Evolutionary conservation across 345 rosid species (phyloP).

Genomic region (Pugionium cornutum): DNA sequence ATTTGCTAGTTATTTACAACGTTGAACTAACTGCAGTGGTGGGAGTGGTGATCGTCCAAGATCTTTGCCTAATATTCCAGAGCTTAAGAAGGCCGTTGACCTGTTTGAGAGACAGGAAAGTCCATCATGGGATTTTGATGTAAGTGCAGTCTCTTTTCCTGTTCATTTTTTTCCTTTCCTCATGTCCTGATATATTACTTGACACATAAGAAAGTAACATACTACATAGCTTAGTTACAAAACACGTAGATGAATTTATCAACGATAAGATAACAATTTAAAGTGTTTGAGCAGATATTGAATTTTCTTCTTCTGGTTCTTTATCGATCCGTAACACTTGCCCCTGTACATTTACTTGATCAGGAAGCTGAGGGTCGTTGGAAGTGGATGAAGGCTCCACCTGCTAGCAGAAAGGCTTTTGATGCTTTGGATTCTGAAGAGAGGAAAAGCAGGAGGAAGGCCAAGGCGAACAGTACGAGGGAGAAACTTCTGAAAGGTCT

Average conservation of each 20-base stretch:
- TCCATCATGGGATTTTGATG: slow-evolving; percentile 31
- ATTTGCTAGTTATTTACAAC: neutral
- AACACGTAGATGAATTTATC: neutral
- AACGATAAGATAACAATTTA: neutral
- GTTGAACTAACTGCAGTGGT: slow-evolving; percentile 46
- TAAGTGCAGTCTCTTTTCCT: slow-evolving; percentile 32
- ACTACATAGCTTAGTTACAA: neutral
- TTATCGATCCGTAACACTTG: neutral
- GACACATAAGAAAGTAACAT: neutral
- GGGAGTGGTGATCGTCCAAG: slow-evolving; percentile 72
- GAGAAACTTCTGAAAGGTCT: slow-evolving; percentile 41
- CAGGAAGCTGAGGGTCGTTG: slow-evolving; percentile 54
- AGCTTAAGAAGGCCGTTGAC: slow-evolving; percentile 53
- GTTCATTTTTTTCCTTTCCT: neutral
- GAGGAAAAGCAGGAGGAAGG: slow-evolving; percentile 33
- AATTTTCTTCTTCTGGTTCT: neutral
- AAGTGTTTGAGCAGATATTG: neutral
- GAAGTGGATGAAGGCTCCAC: slow-evolving; percentile 69
- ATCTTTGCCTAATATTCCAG: slow-evolving; percentile 55
- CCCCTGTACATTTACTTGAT: neutral
- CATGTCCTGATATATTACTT: neutral
- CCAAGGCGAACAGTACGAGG: slow-evolving; percentile 33
- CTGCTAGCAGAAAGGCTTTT: slow-evolving; percentile 47
- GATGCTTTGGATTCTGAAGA: slow-evolving; percentile 35
- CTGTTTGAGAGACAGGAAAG: slow-evolving; percentile 52